Base-by-base conservation (phyloP, 2,329 filamentous ascomycete species). In the Xylariaceae sp. region DNA sequence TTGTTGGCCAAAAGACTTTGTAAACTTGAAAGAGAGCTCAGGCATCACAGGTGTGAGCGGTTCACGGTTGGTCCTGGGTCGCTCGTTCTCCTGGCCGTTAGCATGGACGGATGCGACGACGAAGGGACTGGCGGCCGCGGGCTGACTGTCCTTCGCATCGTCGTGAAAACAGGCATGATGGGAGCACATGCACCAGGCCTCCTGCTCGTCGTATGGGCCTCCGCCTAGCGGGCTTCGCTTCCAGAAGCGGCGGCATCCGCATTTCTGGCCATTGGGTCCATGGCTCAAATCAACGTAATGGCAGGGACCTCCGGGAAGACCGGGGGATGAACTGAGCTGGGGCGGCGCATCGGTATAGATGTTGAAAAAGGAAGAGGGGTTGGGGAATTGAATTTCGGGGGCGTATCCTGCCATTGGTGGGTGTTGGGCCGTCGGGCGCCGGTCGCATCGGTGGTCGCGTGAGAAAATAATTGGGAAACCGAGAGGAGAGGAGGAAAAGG, bases 141-240 rank as follows among this genome's bases (percentile, higher is more conserved):
- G 36, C 43, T 62, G 59, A 34, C 46, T 41, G 32, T 57, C 44
- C 40, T 58, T 59, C 18, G 53, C 59, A 50, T 77, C 67, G 55
- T 78, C 75, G 45, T 80, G 76, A 45, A 68, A 80, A 56, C 76
- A 80, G 37, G 76, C 76, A 57, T 80, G 76, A 50, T 80, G 76
- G 36, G 71, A 72, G 52, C 76, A 80, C 75, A 79, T 78, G 60
- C 76, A 80, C 66, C 69, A 76, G 43, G 64, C 62, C 18, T 63
- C 52, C 51, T 76, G 67, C 37, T 69, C 68, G 8, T 46, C 46
- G 36, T 50, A 52, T 45, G n/a, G n/a, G n/a, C n/a, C n/a, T n/a
- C n/a, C 54, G 32, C 61, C 54, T 34, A 59, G 47, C 38, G 56
- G 50, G 38, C 60, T 61, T 44, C 68, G 69, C 52, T 68, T 69